Conservation (phyloP, 202 grass and related monocot genomes). For the Digitaria exilis region DNA sequence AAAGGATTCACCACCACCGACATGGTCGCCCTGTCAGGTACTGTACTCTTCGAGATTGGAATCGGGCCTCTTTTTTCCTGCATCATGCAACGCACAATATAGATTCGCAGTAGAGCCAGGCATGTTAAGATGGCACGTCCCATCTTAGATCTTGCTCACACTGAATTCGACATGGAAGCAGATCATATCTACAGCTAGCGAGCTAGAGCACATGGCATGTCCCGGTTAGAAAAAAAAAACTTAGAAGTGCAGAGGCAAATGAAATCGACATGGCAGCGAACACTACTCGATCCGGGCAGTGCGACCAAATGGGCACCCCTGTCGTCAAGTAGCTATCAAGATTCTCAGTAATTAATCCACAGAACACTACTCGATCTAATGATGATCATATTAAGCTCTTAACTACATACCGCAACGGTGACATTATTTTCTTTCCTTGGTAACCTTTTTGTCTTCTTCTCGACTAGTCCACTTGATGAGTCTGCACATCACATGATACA, state of each 20-base stretch:
- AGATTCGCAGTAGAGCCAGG: background rate
- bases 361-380: background rate
- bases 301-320: background rate
- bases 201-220: conserved; percentile 14
- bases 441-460: background rate
- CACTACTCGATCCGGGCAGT: background rate
- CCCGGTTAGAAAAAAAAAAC: background rate
- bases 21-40: conserved; percentile 71
- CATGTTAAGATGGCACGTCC: background rate
- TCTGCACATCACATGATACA: background rate
- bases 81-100: background rate
- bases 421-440: background rate
- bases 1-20: conserved; percentile 57
- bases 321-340: background rate
- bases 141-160: conserved; percentile 8
- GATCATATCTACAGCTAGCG: background rate
- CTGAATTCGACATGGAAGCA: background rate
- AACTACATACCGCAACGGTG: background rate
- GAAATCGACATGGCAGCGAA: background rate
- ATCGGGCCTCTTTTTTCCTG: background rate
- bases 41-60: conserved; percentile 20
- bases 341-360: background rate
- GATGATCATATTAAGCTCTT: background rate
- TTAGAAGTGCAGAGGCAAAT: background rate
- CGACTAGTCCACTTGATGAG: background rate